Percentiles rank a stretch among this genome's conserved stretches.
Evolutionary conservation across 1,139 yeast species (phyloP).

Genomic region (Candida buenavistaensis): DNA sequence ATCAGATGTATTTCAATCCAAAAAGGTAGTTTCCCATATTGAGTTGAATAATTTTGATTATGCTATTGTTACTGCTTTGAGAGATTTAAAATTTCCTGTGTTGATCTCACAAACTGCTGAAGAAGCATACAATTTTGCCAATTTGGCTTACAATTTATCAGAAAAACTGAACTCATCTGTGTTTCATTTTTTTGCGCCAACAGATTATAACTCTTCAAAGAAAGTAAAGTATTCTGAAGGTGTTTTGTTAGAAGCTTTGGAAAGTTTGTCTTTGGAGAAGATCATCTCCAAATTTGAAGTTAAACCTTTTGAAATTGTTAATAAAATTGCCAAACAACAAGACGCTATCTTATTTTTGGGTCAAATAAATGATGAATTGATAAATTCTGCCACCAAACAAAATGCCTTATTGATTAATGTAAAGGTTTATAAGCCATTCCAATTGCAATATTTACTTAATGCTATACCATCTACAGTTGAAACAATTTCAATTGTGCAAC

Average conservation of each 20-base stretch:
- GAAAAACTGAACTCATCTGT: constrained; percentile 52
- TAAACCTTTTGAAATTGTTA: constrained; percentile 31
- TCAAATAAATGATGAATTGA: constrained; percentile 46
- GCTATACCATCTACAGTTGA: constrained; percentile 57
- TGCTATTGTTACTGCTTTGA: constrained; percentile 63
- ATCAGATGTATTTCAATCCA: constrained; percentile 34
- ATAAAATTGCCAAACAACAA: constrained; percentile 33
- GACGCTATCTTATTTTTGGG: constrained; percentile 66
- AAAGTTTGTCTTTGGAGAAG: constrained; percentile 24
- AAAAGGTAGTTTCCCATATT: constrained; percentile 60
- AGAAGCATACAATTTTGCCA: constrained; percentile 53
- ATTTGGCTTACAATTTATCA: constrained; percentile 55
- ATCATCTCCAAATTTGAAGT: constrained; percentile 27
- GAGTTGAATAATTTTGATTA: constrained; percentile 59
- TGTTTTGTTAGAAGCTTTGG: constrained; percentile 18
- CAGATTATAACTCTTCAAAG: constrained; percentile 17
- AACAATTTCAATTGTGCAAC: constrained; percentile 67
- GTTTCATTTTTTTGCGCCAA: constrained; percentile 61
- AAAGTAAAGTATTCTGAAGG: constrained; percentile 16
- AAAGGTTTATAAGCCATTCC: constrained; percentile 73
- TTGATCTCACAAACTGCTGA: constrained; percentile 60
- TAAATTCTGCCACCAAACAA: constrained; percentile 39
- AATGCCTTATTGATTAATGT: constrained; percentile 55
- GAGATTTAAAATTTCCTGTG: constrained; percentile 66
- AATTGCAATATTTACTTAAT: constrained; percentile 48